Base-by-base conservation (phyloP, 257 asterid species). In the Plectranthus barbatus region DNA sequence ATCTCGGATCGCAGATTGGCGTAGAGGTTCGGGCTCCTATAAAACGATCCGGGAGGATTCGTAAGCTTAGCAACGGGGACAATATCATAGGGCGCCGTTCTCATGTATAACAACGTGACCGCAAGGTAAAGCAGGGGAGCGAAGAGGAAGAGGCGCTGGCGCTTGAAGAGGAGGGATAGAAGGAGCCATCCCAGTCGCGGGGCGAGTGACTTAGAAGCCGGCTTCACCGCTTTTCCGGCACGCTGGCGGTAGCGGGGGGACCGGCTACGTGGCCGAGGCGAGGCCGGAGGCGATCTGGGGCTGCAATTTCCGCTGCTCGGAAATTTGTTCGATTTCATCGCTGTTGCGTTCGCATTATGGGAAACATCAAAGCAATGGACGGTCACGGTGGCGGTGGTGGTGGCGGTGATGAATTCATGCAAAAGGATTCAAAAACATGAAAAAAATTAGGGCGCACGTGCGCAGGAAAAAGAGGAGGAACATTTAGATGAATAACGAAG, bases 271-370 rank as follows among this genome's bases (percentile, higher is more conserved):
- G 95, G 92, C 3, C 72, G 64, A 11, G 72, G 72, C 13, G 98
- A 92, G 39, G 89, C 76, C 46, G 96, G 94, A 24, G 98, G 94
- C 39, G 98, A 81, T 15, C 92, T 80, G n/a, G 95, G 95, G 80
- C 93, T 83, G 81, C 74, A 83, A 70, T 81, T 83, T 74, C 95
- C 98, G 84, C 95, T 88, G 78, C 72, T 76, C 70, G 96, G 94
- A 41, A 86, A 90, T 84, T 95, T 83, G 65, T 84, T 77, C 52
- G 95, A 90, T 72, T 80, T 91, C 99, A 92, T 92, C 80, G 81
- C 90, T 73, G 67, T 71, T 48, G 36, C 51, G 71, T 77, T 84
- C 75, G 82, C 81, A 73, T 75, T 73, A 76, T 64, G 71, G n/a
- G n/a, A n/a, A n/a, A n/a, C n/a, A 65, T 19, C 1, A 40, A 31